These are phyloP conservation scores for Arthrinium puccinioides DNA, from an alignment of 2,329 filamentous ascomycete genomes.

Conservation along the genomic window DNA sequence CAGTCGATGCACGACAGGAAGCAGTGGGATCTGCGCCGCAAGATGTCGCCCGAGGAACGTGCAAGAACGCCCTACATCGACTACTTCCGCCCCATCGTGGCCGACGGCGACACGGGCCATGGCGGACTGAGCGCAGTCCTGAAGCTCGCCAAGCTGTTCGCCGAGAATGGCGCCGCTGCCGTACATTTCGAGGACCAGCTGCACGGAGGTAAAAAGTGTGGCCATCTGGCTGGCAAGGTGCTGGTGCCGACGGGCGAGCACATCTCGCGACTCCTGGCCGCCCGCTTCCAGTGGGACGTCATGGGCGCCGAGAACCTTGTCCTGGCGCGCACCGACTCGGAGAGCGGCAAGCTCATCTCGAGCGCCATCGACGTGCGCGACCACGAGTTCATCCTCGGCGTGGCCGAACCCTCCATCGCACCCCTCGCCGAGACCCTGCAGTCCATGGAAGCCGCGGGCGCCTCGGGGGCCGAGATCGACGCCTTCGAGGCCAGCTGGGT, in stretches of 20 bases:
- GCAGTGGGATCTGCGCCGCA: conserved; percentile 80
- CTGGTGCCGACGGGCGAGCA: conserved; percentile 90
- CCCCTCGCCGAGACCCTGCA: conserved; percentile 85
- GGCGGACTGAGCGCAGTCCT: conserved; percentile 88
- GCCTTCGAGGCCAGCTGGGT: conserved; percentile 83
- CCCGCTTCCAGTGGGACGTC: conserved; percentile 95
- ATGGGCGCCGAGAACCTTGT: conserved; percentile 95
- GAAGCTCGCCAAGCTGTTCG: conserved; percentile 95
- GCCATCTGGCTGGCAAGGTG: conserved; percentile 92
- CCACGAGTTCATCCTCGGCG: conserved; percentile 92
- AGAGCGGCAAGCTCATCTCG: conserved; percentile 84
- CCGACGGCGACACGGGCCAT: conserved; percentile 93
- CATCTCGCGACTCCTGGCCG: conserved; percentile 87
- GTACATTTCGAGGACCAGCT: conserved; percentile 98
- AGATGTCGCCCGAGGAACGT: conserved; percentile 67
- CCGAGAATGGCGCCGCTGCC: conserved; percentile 90
- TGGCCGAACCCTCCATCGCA: conserved; percentile 65
- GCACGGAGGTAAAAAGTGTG: conserved; percentile 97
- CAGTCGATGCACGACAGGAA: conserved; percentile 96
- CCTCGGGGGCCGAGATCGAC: conserved; percentile 74
- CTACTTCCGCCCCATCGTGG: conserved; percentile 90
- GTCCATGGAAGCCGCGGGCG: conserved; percentile 77
- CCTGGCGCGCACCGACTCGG: conserved; percentile 91
- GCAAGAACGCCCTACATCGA: conserved; percentile 76
- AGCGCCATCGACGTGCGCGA: conserved; percentile 90